These are phyloP conservation scores for Antarctomyces pellizariae DNA, from an alignment of 495 filamentous ascomycete species.

Conservation along the genomic window DNA sequence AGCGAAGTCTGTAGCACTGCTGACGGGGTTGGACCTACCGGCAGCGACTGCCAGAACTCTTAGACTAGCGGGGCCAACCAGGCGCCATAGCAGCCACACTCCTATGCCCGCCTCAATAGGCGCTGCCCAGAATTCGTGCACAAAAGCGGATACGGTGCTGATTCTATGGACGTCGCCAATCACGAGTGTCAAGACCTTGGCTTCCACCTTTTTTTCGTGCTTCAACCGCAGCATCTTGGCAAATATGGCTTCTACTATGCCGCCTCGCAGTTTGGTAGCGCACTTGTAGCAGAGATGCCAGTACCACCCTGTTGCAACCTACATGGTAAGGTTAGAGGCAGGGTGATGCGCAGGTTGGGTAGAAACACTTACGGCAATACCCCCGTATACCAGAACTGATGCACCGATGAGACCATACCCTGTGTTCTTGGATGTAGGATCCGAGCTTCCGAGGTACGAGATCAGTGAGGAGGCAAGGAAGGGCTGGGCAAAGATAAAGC, in stretches of 20 bases:
- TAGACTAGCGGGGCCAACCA: constrained; percentile 22
- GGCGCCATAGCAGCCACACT: constrained; percentile 25
- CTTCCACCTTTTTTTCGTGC: constrained; percentile 16
- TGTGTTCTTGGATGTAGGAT: constrained; percentile 17
- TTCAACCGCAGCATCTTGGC: constrained; percentile 20
- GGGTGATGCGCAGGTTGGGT: not conserved
- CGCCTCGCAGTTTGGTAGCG: constrained; percentile 29
- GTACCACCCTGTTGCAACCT: constrained; percentile 20
- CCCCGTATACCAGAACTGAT: constrained; percentile 26
- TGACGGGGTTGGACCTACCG: constrained; percentile 8
- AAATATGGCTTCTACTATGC: constrained; percentile 17
- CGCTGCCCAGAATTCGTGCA: constrained; percentile 20
- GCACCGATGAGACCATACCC: constrained; percentile 32
- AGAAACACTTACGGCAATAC: constrained; percentile 19
- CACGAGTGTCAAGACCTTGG: constrained; percentile 23
- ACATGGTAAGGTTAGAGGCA: not conserved
- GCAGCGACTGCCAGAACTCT: constrained; percentile 23
- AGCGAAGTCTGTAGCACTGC: constrained; percentile 2
- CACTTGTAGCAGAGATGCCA: constrained; percentile 25
- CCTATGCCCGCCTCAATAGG: constrained; percentile 24
- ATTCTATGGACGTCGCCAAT: constrained; percentile 17
- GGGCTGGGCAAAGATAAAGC: constrained; percentile 29
- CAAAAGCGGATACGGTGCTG: constrained; percentile 7
- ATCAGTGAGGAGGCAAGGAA: constrained; percentile 26
- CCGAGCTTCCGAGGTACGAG: constrained; percentile 15